phyloP scores from a whole-genome alignment of 225 moss, liverwort and hornwort species.

The Thuidium tamariscinum region DNA sequence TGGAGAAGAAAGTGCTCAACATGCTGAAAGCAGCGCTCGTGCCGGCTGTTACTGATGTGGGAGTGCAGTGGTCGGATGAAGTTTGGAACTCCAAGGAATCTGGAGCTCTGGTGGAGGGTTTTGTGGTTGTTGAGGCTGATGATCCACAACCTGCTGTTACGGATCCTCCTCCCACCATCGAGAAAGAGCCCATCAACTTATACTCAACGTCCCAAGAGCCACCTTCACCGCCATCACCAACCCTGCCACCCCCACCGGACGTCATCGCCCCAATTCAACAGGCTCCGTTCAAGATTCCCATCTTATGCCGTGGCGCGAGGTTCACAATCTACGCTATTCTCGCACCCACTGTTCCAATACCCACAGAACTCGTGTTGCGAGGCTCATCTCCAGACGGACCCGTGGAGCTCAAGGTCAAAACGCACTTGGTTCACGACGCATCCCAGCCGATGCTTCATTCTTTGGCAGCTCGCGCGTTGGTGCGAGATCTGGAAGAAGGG shows the following conservation, averaged over 20 bases:
- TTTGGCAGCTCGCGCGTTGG: constrained; percentile 26
- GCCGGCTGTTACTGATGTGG: constrained; percentile 13
- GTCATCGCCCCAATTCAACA: constrained; percentile 24
- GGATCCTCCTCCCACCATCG: not conserved
- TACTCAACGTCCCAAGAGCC: not conserved
- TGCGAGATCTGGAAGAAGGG: constrained; percentile 43
- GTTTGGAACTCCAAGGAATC: not conserved
- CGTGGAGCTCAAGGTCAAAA: constrained; percentile 25
- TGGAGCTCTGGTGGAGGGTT: not conserved
- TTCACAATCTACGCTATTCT: constrained; percentile 29
- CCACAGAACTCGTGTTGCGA: constrained; percentile 4
- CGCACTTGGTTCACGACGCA: not conserved
- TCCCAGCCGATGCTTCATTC: constrained; percentile 12
- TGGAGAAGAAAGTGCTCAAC: constrained; percentile 46
- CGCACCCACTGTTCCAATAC: not conserved
- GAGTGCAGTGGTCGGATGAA: constrained; percentile 11
- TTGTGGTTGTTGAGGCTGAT: constrained; percentile 10
- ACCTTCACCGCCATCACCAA: not conserved
- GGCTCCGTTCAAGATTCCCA: constrained; percentile 36
- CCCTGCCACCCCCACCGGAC: not conserved
- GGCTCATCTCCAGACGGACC: constrained; percentile 27
- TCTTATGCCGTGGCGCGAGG: constrained; percentile 18
- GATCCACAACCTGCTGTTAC: not conserved
- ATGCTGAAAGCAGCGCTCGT: constrained; percentile 47
- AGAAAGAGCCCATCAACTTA: not conserved